Conservation (phyloP, 495 filamentous ascomycete species). For the Aspergillus nanangensis region DNA sequence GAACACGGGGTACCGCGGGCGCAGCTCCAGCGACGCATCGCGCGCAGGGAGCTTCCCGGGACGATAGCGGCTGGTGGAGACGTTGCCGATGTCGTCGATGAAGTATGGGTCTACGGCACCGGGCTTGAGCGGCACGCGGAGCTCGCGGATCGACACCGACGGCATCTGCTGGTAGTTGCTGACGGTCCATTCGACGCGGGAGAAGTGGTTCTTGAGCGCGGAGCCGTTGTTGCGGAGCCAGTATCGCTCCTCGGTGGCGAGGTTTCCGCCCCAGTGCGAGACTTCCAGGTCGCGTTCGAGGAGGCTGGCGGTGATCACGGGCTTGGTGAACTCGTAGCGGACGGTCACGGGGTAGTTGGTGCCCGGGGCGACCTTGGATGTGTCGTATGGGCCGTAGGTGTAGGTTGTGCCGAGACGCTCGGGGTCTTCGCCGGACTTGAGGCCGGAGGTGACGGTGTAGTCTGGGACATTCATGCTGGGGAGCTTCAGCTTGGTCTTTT, state of each 20-base stretch:
- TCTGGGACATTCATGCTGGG: constrained; percentile 73
- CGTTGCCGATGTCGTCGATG: constrained; percentile 94
- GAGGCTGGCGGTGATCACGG: constrained; percentile 67
- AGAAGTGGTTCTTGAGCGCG: constrained; percentile 77
- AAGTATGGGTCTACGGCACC: constrained; percentile 87
- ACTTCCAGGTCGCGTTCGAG: constrained; percentile 91
- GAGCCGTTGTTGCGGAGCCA: constrained; percentile 83
- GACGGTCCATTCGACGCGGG: constrained; percentile 75
- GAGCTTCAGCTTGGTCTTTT: constrained; percentile 96
- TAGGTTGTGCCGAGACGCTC: constrained; percentile 79
- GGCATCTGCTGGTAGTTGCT: constrained; percentile 68
- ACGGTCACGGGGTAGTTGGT: constrained; percentile 66
- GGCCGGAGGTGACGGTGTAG: constrained; percentile 66
- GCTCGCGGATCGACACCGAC: constrained; percentile 72
- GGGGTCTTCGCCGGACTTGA: constrained; percentile 67
- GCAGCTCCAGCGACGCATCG: constrained; percentile 81
- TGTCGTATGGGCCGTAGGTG: constrained; percentile 87
- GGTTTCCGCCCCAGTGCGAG: constrained; percentile 95
- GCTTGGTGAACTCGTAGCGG: constrained; percentile 94
- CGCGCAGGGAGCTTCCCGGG: constrained; percentile 55
- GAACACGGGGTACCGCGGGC: constrained; percentile 89
- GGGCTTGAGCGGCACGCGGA: constrained; percentile 71
- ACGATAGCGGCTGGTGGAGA: constrained; percentile 87
- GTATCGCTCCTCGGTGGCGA: constrained; percentile 92
- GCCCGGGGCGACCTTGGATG: constrained; percentile 62